These are phyloP conservation scores for Dactylonectria estremocensis DNA, from an alignment of 2,329 filamentous ascomycete species.

Conservation along the genomic window DNA sequence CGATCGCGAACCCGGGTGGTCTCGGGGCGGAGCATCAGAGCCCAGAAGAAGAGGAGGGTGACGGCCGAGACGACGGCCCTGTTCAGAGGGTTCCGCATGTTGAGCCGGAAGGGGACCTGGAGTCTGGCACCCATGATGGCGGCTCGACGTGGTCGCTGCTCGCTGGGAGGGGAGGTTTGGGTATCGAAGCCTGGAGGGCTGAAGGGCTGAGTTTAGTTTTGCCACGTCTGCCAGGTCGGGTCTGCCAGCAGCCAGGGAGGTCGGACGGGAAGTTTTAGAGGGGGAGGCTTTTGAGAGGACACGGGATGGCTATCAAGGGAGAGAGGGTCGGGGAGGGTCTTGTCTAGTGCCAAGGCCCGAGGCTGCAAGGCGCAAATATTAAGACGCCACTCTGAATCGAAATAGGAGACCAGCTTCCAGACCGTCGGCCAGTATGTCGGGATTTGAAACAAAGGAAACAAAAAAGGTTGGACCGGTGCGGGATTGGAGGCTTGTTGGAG, in stretches of 20 bases:
- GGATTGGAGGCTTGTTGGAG: not conserved
- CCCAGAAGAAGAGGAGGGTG: constrained; percentile 59
- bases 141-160: not conserved
- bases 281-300: not conserved
- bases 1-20: constrained; percentile 58
- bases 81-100: constrained; percentile 65
- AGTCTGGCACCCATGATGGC: constrained; percentile 57
- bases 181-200: not conserved
- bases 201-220: too few relatives aligned
- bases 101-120: constrained; percentile 58
- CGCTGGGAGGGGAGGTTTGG: not conserved
- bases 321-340: not conserved
- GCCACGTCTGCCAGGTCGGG: not conserved
- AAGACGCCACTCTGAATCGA: constrained; percentile 1
- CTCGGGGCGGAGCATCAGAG: constrained; percentile 59
- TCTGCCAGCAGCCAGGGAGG: constrained; percentile 27
- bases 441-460: constrained; percentile 17
- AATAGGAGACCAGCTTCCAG: constrained; percentile 2
- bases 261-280: not conserved
- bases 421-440: not conserved
- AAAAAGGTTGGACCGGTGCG: not conserved
- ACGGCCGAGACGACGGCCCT: constrained; percentile 62
- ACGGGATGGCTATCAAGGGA: not conserved
- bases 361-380: not conserved
- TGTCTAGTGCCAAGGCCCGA: not conserved